A percentile compares a stretch with the other conserved stretches of the same genome.
These are phyloP conservation scores for Handroanthus guayacan DNA, from an alignment of 257 asterid genomes.

Conservation along the genomic window DNA sequence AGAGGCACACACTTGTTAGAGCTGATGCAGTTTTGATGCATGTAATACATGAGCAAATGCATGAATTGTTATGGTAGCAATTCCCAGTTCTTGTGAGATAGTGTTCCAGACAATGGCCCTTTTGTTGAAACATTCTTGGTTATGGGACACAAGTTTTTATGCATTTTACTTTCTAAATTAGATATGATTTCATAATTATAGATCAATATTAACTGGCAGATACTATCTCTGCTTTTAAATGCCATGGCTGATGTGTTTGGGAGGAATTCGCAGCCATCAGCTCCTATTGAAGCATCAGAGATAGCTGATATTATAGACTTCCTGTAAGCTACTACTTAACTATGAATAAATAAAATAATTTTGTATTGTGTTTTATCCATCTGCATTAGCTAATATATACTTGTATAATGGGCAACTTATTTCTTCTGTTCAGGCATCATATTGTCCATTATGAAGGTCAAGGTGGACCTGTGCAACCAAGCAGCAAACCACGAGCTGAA, in stretches of 20 bases:
- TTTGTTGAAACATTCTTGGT: no score
- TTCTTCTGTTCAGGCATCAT: slow-evolving; percentile 64
- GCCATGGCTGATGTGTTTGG: slow-evolving; percentile 93
- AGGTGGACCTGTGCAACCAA: slow-evolving; percentile 88
- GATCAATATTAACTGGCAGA: slow-evolving; percentile 48
- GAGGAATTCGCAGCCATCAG: slow-evolving; percentile 72
- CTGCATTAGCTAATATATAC: not conserved
- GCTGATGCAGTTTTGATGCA: no score
- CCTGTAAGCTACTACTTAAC: slow-evolving; percentile 56
- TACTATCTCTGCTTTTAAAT: slow-evolving; percentile 68
- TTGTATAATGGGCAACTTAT: not conserved
- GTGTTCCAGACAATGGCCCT: no score
- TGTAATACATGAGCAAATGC: no score
- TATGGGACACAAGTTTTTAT: no score
- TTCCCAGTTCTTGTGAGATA: no score
- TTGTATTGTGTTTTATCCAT: not conserved
- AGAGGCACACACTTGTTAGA: no score
- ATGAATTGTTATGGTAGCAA: no score
- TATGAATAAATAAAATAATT: not conserved
- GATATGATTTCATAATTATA: not conserved
- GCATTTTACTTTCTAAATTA: no score
- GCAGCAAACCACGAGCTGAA: slow-evolving; percentile 88
- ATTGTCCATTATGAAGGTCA: slow-evolving; percentile 92
- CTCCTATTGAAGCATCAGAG: slow-evolving; percentile 81
- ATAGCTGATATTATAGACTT: slow-evolving; percentile 86